Evolutionary conservation across 805 yeast species (phyloP), one percentile per base, ranked within the genome.

Genomic region (Peterozyma xylosa): DNA sequence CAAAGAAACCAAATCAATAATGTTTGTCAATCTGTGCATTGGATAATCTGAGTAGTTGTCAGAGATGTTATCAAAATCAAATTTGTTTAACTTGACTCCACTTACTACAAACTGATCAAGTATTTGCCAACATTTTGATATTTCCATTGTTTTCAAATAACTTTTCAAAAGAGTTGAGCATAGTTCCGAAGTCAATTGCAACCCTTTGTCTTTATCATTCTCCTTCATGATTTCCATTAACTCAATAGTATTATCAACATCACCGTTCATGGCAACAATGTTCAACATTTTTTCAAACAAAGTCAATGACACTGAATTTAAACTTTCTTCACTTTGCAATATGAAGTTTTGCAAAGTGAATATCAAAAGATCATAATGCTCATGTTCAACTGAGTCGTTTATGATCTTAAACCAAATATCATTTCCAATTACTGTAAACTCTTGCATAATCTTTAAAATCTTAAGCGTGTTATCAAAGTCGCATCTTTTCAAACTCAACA

Each of bases 401-500:
- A 33, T n/a, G 9, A 44, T 14, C 14, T 18, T 39, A 4, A 11
- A 11, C 43, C 37, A 40, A 9, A 11, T 13, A 27, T n/a, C 17
- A 15, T 10, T 5, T 16, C 32, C 29, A 3, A 37, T 13, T n/a
- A 11, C 11, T 9, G 38, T 7, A 9, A 35, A 29, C 11, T 32
- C 11, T 29, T n/a, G 6, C 15, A 40, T 6, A 9, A 44, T 40
- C 18, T 44, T 9, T 11, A 39, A 27, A 32, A 44, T 33, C 17
- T 32, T 27, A 3, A 39, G 9, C 6, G 34, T 37, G 21, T 44
- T 41, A 10, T 36, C 32, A 34, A 36, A 40, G 37, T 44, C 47
- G 15, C 15, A 41, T 33, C 47, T 30, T 13, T 10, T 15, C 33
- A 40, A 37, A 15, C 41, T 33, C 14, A 30, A 18, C 5, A 14